phyloP scores from a whole-genome alignment of 768 basidiomycete genomes.

The Chiua virens region DNA sequence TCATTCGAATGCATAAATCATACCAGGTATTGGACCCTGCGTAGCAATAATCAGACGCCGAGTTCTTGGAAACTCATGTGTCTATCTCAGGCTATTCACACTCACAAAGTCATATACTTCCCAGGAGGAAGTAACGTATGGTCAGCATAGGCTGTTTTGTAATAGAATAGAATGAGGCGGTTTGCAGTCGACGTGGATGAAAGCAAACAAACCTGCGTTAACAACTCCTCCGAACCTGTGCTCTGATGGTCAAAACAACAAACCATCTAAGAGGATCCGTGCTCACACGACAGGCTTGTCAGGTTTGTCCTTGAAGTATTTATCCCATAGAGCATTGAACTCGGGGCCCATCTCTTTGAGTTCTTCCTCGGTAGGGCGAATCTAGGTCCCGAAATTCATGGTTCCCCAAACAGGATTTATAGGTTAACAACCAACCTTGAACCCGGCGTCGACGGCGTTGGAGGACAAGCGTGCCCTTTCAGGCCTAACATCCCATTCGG shows the following conservation, averaged over 20 bases:
- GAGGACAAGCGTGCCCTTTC: constrained; percentile 68
- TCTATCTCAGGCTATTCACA: too few species aligned
- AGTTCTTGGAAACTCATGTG: constrained; percentile 19
- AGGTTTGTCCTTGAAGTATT: constrained; percentile 77
- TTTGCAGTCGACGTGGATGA: neutral
- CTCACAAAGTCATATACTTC: constrained; percentile 64
- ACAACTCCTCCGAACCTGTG: constrained; percentile 64
- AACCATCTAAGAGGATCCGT: neutral
- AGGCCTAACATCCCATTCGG: constrained; percentile 65
- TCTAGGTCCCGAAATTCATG: constrained; percentile 35
- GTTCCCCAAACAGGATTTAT: neutral
- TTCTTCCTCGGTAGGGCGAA: constrained; percentile 67
- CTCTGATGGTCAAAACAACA: neutral
- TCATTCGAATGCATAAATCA: neutral
- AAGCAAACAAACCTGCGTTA: constrained; percentile 44
- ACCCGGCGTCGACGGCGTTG: constrained; percentile 73
- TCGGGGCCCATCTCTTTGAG: constrained; percentile 79
- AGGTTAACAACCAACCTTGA: constrained; percentile 50
- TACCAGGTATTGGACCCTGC: constrained; percentile 58
- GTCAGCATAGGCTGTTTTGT: constrained; percentile 61
- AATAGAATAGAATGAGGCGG: neutral
- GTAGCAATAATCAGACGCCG: constrained; percentile 6
- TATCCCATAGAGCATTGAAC: constrained; percentile 66
- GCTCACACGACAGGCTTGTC: constrained; percentile 73
- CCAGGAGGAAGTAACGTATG: constrained; percentile 69